Base-by-base conservation (phyloP, 305 asterid species). In the Fraxinus angustifolia region DNA sequence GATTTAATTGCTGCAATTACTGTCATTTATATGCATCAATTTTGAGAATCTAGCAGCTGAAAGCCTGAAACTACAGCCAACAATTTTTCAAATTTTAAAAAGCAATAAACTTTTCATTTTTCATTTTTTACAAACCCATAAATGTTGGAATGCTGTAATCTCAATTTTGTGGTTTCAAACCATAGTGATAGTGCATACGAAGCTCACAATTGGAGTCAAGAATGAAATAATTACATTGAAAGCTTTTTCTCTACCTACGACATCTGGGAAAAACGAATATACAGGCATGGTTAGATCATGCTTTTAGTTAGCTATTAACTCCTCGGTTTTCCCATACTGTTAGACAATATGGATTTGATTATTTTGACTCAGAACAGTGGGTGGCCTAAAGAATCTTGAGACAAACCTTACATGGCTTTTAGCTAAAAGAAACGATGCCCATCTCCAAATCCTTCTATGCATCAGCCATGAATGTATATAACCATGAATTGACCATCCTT, bases 351-450 rank as follows among this genome's bases (percentile, higher is more conserved):
- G 36, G 36, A 30, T 68, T 30, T 68, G 40, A 30, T 30, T 68
- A 68, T 68, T 68, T 30, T 68, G 74, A 14, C 21, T 30, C 17
- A 0, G 3, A 68, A 28, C 19, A 68, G 14, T 16, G n/a, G 62
- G 23, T 34, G 65, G 38, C 73, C 76, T 78, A 26, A 38, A 62
- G 60, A 78, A 65, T 10, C 17, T 78, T 48, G 33, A 65, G 76
- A 62, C 62, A 40, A 62, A 12, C 7, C 76, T 67, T 26, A 40
- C 7, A 10, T 68, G 23, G 38, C 40, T 14, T 68, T 30, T 5
- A 30, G 36, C 74, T 11, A 30, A 68, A 68, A 68, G 74, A 68
- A 28, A 68, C 34, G 74, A 68, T 31, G 21, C 74, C 76, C 76
- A 78, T 36, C 11, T 16, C 65, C 62, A 78, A 65, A 78, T 19